phyloP scores from a whole-genome alignment of 2,329 filamentous ascomycete species.

The Pseudocercospora crystallina region DNA sequence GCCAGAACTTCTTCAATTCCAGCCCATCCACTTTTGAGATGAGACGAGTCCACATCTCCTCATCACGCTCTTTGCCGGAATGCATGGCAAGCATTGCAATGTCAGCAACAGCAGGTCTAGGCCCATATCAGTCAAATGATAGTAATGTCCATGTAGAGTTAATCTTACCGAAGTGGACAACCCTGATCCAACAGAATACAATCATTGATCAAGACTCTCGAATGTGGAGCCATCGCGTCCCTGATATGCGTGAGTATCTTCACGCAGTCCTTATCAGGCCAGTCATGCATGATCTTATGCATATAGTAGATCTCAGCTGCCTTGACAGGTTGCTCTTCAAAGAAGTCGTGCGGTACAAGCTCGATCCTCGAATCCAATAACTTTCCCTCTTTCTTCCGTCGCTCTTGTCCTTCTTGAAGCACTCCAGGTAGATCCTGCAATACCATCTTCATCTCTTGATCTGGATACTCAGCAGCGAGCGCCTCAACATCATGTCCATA shows the following conservation, averaged over 20 bases:
- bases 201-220: slow-evolving; percentile 4
- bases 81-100: no score
- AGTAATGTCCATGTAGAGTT: neutral
- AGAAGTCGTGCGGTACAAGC: slow-evolving; percentile 16
- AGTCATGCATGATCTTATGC: slow-evolving; percentile 30
- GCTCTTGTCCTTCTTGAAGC: slow-evolving; percentile 20
- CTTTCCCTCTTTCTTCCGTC: no score
- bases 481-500: no score
- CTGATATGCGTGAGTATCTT: neutral
- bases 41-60: neutral
- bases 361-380: no score
- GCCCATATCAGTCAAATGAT: neutral
- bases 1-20: neutral
- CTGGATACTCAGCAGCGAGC: no score
- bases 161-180: neutral
- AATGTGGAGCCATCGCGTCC: slow-evolving; percentile 1
- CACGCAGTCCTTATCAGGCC: slow-evolving; percentile 18
- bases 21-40: neutral
- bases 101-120: no score
- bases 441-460: no score
- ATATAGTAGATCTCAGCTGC: slow-evolving; percentile 26
- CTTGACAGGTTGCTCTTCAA: slow-evolving; percentile 13
- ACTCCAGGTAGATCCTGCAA: slow-evolving; percentile 27
- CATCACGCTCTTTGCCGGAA: slow-evolving; percentile 6
- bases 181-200: neutral